Conservation (phyloP, 208 protist species). For the Vickermania ingenoplastis region DNA sequence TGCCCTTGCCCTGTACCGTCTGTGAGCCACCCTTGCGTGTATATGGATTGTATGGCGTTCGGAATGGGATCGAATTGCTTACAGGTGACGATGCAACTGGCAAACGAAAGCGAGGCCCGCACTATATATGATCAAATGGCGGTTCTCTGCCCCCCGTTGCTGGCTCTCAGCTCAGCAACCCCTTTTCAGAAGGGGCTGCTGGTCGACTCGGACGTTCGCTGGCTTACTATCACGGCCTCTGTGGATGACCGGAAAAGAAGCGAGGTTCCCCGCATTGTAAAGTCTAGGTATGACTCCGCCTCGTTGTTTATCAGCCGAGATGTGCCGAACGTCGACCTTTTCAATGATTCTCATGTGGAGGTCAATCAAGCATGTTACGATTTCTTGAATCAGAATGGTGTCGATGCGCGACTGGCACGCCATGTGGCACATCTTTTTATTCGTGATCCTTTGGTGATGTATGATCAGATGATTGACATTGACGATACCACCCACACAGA, state of each 20-base stretch:
- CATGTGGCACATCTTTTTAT: conserved; percentile 98
- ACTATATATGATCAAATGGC: conserved; percentile 97
- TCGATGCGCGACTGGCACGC: conserved; percentile 91
- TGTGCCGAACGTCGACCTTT: conserved; percentile 51
- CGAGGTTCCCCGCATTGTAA: conserved; percentile 87
- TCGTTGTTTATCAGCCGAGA: conserved; percentile 85
- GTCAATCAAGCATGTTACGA: conserved; percentile 84
- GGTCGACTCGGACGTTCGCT: conserved; percentile 94
- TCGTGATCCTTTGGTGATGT: conserved; percentile 97
- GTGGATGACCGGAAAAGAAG: conserved; percentile 95
- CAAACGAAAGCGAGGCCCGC: conserved; percentile 89
- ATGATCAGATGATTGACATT: conserved; percentile 89
- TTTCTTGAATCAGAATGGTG: conserved; percentile 54
- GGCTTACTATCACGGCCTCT: conserved; percentile 92
- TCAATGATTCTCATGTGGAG: conserved; percentile 78
- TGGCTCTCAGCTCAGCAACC: conserved; percentile 94
- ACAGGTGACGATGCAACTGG: conserved; percentile 97
- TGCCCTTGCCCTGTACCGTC: conserved; percentile 76
- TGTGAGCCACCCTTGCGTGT: conserved; percentile 89
- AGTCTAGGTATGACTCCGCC: conserved; percentile 96
- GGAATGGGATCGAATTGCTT: conserved; percentile 98
- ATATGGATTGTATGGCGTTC: conserved; percentile 99
- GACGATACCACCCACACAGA: conserved; percentile 91
- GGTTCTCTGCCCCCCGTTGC: conserved; percentile 91
- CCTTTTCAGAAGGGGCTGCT: conserved; percentile 96